These are phyloP conservation scores for Leptographium lundbergii DNA, from an alignment of 2,329 filamentous ascomycete species.

Conservation along the genomic window DNA sequence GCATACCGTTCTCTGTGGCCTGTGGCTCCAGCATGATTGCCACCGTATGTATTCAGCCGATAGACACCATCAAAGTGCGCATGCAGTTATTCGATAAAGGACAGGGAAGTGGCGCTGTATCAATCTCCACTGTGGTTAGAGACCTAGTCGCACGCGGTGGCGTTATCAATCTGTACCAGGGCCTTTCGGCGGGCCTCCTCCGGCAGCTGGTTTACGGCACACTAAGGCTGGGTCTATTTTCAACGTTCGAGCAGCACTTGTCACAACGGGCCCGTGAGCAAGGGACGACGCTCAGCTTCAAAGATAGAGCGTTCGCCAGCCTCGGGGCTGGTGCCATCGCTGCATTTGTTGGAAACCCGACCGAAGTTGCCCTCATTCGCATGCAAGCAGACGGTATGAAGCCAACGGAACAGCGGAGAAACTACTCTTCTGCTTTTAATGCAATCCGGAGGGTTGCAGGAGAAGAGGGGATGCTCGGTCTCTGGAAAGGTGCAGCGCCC, in stretches of 20 bases:
- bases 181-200: slow-evolving; percentile 79
- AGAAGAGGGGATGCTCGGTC: slow-evolving; percentile 63
- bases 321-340: slow-evolving; percentile 79
- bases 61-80: slow-evolving; percentile 98
- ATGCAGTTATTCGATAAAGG: slow-evolving; percentile 85
- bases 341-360: slow-evolving; percentile 89
- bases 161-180: slow-evolving; percentile 84
- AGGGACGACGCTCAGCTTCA: slow-evolving; percentile 62
- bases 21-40: slow-evolving; percentile 87
- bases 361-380: slow-evolving; percentile 86
- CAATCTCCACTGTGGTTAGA: slow-evolving; percentile 63
- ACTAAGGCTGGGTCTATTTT: slow-evolving; percentile 86
- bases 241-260: slow-evolving; percentile 70
- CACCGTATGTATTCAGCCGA: slow-evolving; percentile 79
- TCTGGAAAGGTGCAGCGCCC: slow-evolving; percentile 83
- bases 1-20: slow-evolving; percentile 84
- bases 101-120: slow-evolving; percentile 37
- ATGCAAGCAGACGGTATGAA: slow-evolving; percentile 97
- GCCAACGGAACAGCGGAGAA: slow-evolving; percentile 70
- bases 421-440: slow-evolving; percentile 87
- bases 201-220: slow-evolving; percentile 96
- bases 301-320: slow-evolving; percentile 74
- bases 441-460: slow-evolving; percentile 69
- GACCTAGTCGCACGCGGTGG: slow-evolving; percentile 80
- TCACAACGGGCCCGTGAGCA: slow-evolving; percentile 46